Evolutionary conservation across 2,329 filamentous ascomycete genomes (phyloP), one percentile per base, ranked within the genome.

Genomic region (Colletotrichum liriopes): DNA sequence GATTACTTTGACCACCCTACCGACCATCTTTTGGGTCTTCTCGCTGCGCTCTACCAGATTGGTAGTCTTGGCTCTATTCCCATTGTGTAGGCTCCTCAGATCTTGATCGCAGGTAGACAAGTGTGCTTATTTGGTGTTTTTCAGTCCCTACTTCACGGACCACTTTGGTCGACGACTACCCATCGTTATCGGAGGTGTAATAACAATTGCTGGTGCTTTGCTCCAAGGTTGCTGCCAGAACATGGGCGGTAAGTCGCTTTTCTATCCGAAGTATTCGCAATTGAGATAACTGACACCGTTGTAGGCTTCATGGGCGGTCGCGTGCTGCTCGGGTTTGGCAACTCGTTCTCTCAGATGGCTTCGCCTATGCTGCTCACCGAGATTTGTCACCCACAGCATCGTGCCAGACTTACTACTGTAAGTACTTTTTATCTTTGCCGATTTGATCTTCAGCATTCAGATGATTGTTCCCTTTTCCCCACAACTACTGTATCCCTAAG

Each of bases 311-410:
- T 82, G 67, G 80, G 59, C 76, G 90, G 89, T 55, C 86, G 90
- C 60, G 90, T 91, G 75, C 80, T 92, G 63, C 86, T 92, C 29
- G 92, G 92, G 71, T 93, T 93, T 75, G 91, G 91, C 52, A 91
- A 91, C 82, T 89, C 88, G 60, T 82, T 92, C 63, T 84, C 90
- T 0, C 90, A 92, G 76, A 88, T 91, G 82, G 87, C 88, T 16
- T 91, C 90, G 16, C 91, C 91, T 4, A 71, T 71, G 69, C 84
- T 93, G 8, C 84, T 93, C 8, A 89, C 89, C 4, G 91, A 93
- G 82, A 86, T 93, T 71, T 89, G 87, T 81, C 91, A 93, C 77
- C 90, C 91, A 20, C 91, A 92, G 77, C 91, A 93, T 77, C 88
- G 91, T 77, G 91, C 87, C 37, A 87, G 87, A 43, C 85, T 92